phyloP scores from a whole-genome alignment of 768 basidiomycete species.

The Pulveroboletus ravenelii region DNA sequence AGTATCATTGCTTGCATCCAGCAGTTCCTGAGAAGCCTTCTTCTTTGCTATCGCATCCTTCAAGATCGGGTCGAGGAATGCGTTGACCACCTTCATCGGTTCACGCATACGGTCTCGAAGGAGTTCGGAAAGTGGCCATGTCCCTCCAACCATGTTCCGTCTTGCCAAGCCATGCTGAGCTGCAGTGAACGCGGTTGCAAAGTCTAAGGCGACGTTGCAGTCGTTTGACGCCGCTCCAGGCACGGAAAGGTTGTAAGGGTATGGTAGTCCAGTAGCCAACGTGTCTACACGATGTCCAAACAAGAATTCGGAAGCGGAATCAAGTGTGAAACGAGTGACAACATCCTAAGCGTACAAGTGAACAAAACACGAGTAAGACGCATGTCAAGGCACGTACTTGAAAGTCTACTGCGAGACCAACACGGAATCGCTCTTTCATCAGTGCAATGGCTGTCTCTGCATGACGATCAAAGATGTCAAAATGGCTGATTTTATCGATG shows the following conservation, averaged over 20 bases:
- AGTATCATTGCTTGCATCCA: not conserved
- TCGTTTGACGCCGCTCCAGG: constrained; percentile 2
- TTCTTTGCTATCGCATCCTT: constrained; percentile 31
- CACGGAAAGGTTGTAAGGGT: constrained; percentile 29
- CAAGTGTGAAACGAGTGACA: constrained; percentile 45
- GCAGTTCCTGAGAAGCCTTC: constrained; percentile 3
- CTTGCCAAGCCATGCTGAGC: constrained; percentile 30
- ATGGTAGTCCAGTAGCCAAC: constrained; percentile 34
- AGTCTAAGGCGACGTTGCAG: constrained; percentile 22
- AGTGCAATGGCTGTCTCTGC: constrained; percentile 43
- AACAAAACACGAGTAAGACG: not conserved
- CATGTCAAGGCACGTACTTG: constrained; percentile 36
- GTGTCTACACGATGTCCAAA: constrained; percentile 43
- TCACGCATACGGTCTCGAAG: constrained; percentile 26
- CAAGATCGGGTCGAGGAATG: constrained; percentile 38
- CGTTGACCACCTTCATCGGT: constrained; percentile 37
- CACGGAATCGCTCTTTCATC: constrained; percentile 39
- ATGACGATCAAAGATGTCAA: constrained; percentile 57
- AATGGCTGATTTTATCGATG: constrained; percentile 55
- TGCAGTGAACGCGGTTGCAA: constrained; percentile 31
- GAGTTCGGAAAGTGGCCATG: constrained; percentile 41
- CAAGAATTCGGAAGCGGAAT: constrained; percentile 51
- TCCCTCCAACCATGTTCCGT: constrained; percentile 29
- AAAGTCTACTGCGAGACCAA: constrained; percentile 53
- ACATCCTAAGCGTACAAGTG: constrained; percentile 31